Evolutionary conservation across 495 filamentous ascomycete genomes (phyloP).

Genomic region (Antarctomyces pellizariae): DNA sequence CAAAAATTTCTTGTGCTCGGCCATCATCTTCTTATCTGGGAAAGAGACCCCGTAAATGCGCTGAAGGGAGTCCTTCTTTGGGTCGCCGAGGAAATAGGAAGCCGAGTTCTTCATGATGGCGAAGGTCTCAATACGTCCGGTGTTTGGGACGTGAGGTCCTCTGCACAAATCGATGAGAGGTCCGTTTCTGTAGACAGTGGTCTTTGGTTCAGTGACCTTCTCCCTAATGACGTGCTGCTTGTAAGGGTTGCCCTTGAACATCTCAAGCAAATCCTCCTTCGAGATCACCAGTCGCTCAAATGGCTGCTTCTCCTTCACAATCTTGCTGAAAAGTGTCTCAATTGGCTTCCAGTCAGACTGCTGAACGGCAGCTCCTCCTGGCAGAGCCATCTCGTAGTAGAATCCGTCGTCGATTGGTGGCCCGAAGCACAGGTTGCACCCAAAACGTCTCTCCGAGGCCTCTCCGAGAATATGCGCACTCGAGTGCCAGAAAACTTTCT

Average conservation of each 20-base stretch:
- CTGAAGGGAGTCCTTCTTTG: slow-evolving; percentile 79
- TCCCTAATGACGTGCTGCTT: slow-evolving; percentile 92
- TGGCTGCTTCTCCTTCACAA: slow-evolving; percentile 88
- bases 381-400: slow-evolving; percentile 93
- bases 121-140: slow-evolving; percentile 77
- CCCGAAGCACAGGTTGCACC: slow-evolving; percentile 77
- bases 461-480: slow-evolving; percentile 88
- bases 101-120: slow-evolving; percentile 88
- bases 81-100: slow-evolving; percentile 88
- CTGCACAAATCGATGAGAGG: slow-evolving; percentile 60
- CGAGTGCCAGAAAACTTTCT: slow-evolving; percentile 79
- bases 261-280: slow-evolving; percentile 76
- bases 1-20: slow-evolving; percentile 73
- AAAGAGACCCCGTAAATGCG: slow-evolving; percentile 93
- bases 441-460: slow-evolving; percentile 69
- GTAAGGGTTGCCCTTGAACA: slow-evolving; percentile 92
- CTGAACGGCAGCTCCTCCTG: slow-evolving; percentile 46
- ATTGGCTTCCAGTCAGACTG: slow-evolving; percentile 57
- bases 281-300: slow-evolving; percentile 77
- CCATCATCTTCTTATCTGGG: slow-evolving; percentile 85
- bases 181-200: slow-evolving; percentile 80
- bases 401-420: slow-evolving; percentile 85
- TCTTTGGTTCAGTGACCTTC: slow-evolving; percentile 72
- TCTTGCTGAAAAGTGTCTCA: slow-evolving; percentile 45
- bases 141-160: slow-evolving; percentile 77